Percentiles rank a stretch among this genome's conserved stretches.
Evolutionary conservation across 2,329 filamentous ascomycete genomes (phyloP).

Genomic region (Xylariaceae sp.): DNA sequence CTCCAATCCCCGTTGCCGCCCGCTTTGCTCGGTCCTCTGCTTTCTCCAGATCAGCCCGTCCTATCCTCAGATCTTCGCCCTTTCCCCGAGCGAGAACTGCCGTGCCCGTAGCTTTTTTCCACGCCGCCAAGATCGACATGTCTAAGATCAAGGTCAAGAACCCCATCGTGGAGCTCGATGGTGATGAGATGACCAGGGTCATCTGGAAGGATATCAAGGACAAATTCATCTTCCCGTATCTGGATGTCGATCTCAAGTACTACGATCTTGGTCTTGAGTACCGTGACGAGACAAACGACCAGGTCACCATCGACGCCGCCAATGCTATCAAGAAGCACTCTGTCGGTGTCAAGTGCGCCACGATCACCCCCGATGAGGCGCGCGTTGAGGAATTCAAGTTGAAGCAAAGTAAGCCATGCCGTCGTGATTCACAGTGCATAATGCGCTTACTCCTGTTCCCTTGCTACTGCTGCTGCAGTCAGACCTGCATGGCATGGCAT

Average conservation of each 20-base stretch:
- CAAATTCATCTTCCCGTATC: conserved; percentile 94
- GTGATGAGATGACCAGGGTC: conserved; percentile 94
- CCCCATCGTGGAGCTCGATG: conserved; percentile 95
- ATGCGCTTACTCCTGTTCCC: conserved; percentile 12
- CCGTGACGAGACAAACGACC: conserved; percentile 92
- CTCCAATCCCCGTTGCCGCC: conserved; percentile 25
- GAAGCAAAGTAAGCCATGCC: conserved; percentile 75
- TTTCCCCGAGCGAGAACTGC: conserved; percentile 23
- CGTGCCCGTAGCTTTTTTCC: conserved; percentile 33
- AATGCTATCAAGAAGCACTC: conserved; percentile 99
- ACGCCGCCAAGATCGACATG: conserved; percentile 49
- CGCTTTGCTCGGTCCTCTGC: conserved; percentile 29
- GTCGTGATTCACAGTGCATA: background rate
- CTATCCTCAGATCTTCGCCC: conserved; percentile 26
- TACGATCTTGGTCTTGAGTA: conserved; percentile 87
- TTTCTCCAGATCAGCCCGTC: conserved; percentile 28
- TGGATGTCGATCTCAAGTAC: conserved; percentile 98
- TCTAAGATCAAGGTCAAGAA: conserved; percentile 99
- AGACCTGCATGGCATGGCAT: conserved; percentile 22
- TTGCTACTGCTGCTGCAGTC: conserved; percentile 12
- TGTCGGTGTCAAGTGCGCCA: conserved; percentile 98
- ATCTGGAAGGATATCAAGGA: conserved; percentile 99
- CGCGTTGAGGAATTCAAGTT: conserved; percentile 97
- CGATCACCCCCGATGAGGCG: conserved; percentile 96
- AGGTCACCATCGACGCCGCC: conserved; percentile 92